Evolutionary conservation across 306 rosid species (phyloP).

Genomic region (Cyamopsis tetragonoloba): DNA sequence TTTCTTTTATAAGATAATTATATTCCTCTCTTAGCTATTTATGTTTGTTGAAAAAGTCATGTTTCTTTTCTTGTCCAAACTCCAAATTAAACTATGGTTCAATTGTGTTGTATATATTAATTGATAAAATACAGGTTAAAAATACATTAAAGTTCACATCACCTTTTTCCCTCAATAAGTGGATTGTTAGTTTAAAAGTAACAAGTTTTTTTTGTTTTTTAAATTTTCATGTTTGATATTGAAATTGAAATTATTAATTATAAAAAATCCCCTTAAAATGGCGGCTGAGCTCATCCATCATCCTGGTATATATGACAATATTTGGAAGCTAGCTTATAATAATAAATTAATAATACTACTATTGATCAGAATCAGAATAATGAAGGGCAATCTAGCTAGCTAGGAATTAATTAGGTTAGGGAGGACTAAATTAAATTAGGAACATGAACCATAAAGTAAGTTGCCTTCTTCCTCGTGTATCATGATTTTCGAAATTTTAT

Average conservation of each 20-base stretch:
- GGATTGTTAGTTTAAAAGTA: slow-evolving; percentile 37
- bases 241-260: too few relatives aligned
- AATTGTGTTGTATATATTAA: not conserved
- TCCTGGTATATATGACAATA: not conserved
- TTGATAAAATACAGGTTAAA: slow-evolving; percentile 19
- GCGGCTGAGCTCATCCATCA: slow-evolving; percentile 54
- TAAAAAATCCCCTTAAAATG: slow-evolving; percentile 9
- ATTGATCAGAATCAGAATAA: not conserved
- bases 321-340: slow-evolving; percentile 9
- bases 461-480: not conserved
- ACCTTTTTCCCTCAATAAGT: slow-evolving; percentile 25
- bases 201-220: not conserved
- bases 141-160: slow-evolving; percentile 23
- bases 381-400: not conserved
- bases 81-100: slow-evolving; percentile 1
- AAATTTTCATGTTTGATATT: not conserved
- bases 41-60: slow-evolving; percentile 12
- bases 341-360: too few relatives aligned
- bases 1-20: not conserved
- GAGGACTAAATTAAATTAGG: not conserved
- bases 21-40: not conserved
- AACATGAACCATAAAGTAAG: too few relatives aligned
- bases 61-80: slow-evolving; percentile 21
- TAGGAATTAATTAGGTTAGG: not conserved
- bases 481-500: not conserved